Base-by-base conservation (phyloP, 306 rosid genomes). In the Senna tora region DNA sequence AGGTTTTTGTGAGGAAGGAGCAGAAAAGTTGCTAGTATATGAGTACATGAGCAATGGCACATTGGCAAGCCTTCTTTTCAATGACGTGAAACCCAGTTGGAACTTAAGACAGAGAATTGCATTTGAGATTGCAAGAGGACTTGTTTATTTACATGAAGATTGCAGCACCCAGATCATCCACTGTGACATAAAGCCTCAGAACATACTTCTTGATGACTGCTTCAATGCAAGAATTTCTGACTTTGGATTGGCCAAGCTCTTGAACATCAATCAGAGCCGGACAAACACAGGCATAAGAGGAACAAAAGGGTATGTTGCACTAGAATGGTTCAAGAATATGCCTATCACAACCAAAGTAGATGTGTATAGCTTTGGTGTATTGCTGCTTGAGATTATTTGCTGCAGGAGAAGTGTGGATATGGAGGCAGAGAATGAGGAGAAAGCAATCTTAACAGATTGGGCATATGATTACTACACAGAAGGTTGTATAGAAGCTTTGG, bases 231-330 rank as follows among this genome's bases (percentile, higher is more conserved):
- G 68, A 0, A 81, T 81, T n/a, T 66, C 72, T 11, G 81, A 81
- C 56, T 81, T 81, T 17, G 81, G 84, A 43, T 60, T 81, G 69
- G 42, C 78, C 36, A 81, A 72, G 71, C 55, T 81, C 17, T 43
- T 81, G 75, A 76, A 72, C 36, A 66, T 81, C 81, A 81, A 76
- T 4, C 78, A 76, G 28, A 81, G 78, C 75, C 74, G 6, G 72
- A 81, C 84, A 50, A 47, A 66, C 13, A 81, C 81, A 51, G 81
- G n/a, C 14, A 72, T 76, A 43, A 81, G 81, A 19, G 84, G 84
- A 52, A 81, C 84, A 72, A 81, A 67, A 81, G 84, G 84, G 25
- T 81, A 81, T 76, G 84, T 81, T 66, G 84, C 84, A 6, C 63
- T 76, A 65, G 84, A 81, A 53, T 81, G 84, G 84, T 76, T 81